Conservation (phyloP, 2,329 filamentous ascomycete genomes). For the Sporothrix mexicana region DNA sequence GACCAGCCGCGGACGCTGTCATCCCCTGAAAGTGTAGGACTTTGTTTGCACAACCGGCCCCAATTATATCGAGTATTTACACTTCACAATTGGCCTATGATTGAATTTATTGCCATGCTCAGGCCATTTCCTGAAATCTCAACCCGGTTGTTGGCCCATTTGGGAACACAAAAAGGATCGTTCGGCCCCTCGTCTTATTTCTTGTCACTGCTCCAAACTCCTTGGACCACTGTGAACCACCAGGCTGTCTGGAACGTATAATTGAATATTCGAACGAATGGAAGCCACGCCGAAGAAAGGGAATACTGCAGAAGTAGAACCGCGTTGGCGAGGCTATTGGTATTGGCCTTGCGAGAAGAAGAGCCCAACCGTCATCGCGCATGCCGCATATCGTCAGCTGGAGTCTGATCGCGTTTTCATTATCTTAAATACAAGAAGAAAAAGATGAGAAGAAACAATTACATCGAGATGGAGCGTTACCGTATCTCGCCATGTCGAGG, state of each 20-base stretch:
- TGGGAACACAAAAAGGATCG: not conserved
- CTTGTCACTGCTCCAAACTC: not conserved
- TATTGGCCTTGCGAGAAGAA: not conserved
- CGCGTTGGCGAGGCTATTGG: not conserved
- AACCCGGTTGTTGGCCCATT: not conserved
- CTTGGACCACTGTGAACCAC: not conserved
- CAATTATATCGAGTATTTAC: not conserved
- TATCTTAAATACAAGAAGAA: not conserved
- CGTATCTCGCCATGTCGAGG: not conserved
- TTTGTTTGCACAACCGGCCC: not conserved
- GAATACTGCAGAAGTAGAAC: not conserved
- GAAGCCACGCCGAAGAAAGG: not conserved
- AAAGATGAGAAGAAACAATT: not conserved
- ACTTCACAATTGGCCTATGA: not conserved
- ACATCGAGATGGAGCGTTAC: not conserved
- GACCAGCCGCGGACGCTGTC: constrained; percentile 9
- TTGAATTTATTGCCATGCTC: not conserved
- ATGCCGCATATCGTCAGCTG: not conserved
- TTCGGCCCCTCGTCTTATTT: not conserved
- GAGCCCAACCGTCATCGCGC: constrained; percentile 21
- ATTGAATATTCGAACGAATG: not conserved
- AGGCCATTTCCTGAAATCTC: not conserved
- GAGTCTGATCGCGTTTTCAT: not conserved
- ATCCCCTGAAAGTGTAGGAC: not conserved
- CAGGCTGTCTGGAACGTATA: not conserved